Evolutionary conservation across 768 basidiomycete species (phyloP), one percentile per base, ranked within the genome.

Genomic region (Crucibulum laeve): DNA sequence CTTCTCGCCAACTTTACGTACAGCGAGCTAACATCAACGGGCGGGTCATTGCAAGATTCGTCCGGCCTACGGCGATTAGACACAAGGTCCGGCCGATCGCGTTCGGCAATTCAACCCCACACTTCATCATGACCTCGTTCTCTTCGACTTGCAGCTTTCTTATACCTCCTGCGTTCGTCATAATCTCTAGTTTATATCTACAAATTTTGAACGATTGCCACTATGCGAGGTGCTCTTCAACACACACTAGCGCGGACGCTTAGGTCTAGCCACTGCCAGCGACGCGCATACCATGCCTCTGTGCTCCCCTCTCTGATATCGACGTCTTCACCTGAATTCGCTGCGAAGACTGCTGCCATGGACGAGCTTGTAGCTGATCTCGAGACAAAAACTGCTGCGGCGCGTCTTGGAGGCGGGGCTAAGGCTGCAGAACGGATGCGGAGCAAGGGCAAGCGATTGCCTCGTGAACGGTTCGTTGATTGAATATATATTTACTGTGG

Each of bases 381-480:
- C 10, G 80, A 87, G 43, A 55, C 61, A 11, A 86, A 79, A 60
- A 64, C 79, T 38, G 74, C 77, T 0, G 61, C 63, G 7, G 81
- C 77, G 40, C 75, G 84, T 53, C 67, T 69, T 23, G 91, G 91
- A 17, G 91, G 91, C 25, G 85, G 90, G 18, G 52, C 68, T 10
- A 90, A 83, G 59, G 85, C 89, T 19, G 77, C 78, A 24, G 81
- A 83, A 48, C 73, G 85, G 25, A 87, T 90, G 82, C 69, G 73
- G 53, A 76, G 68, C 54, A 83, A 82, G 58, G 87, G 91, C 1
- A 94, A 94, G 73, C 79, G 77, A 54, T 63, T 92, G 10, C 91
- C 91, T 21, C 70, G 91, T 54, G 89, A 91, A 70, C 74, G 91
- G 91, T 90, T 32, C 48, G 73, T 6, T n/a, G 37, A 53, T 45